phyloP scores from a whole-genome alignment of 176 grass and related monocot genomes.

The Hordeum marinum region DNA sequence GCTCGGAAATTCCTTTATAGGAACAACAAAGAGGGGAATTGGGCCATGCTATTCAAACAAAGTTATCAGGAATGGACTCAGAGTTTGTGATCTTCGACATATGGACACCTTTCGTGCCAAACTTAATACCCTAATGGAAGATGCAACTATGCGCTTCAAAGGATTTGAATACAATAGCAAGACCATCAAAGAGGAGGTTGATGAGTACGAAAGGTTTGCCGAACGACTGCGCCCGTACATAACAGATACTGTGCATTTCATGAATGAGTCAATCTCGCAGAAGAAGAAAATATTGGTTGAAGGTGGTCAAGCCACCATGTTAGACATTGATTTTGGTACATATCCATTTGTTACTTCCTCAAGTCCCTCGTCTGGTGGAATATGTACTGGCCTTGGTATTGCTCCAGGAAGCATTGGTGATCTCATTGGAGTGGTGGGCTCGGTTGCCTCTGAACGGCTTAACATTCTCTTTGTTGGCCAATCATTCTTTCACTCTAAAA shows the following conservation, averaged over 20 bases:
- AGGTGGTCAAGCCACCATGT: conserved; percentile 96
- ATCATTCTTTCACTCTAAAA: not conserved
- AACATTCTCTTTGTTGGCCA: not conserved
- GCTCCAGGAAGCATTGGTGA: conserved; percentile 68
- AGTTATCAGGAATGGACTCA: conserved; percentile 72
- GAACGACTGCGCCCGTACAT: conserved; percentile 70
- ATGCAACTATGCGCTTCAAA: conserved; percentile 58
- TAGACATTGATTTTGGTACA: conserved; percentile 97
- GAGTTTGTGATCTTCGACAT: conserved; percentile 63
- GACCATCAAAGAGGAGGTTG: conserved; percentile 68
- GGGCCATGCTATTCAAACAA: conserved; percentile 89
- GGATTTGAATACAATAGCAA: conserved; percentile 60
- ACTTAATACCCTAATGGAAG: conserved; percentile 56
- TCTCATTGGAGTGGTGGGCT: conserved; percentile 79
- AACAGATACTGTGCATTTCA: conserved; percentile 68
- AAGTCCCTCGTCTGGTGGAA: conserved; percentile 86
- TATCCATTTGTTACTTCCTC: conserved; percentile 96
- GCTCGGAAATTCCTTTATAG: conserved; percentile 62
- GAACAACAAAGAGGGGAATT: conserved; percentile 90
- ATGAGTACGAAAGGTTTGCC: conserved; percentile 70
- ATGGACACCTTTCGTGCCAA: conserved; percentile 84
- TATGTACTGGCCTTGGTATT: conserved; percentile 86
- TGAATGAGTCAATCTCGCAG: conserved; percentile 68
- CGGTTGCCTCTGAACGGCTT: conserved; percentile 1
- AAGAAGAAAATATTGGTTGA: conserved; percentile 92